phyloP scores from a whole-genome alignment of 2,329 filamentous ascomycete species.

The Curvularia sp. region DNA sequence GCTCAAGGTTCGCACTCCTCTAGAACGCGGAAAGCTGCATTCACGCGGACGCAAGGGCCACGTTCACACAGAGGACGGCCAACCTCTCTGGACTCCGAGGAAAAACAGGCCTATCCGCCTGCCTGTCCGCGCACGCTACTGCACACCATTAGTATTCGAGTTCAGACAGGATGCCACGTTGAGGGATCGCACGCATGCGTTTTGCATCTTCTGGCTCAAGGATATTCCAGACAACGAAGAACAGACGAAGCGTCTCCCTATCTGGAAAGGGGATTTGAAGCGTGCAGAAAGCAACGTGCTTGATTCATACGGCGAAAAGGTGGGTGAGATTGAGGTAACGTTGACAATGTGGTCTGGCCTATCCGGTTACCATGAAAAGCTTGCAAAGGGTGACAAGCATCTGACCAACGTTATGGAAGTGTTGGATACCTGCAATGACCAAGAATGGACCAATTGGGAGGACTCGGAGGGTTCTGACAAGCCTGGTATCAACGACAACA shows the following conservation, averaged over 20 bases:
- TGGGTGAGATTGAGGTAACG: conserved; percentile 66
- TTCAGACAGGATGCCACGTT: conserved; percentile 65
- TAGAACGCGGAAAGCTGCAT: conserved; percentile 67
- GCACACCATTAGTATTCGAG: conserved; percentile 62
- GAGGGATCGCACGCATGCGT: conserved; percentile 65
- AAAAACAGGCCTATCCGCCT: conserved; percentile 58
- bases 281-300: conserved; percentile 59
- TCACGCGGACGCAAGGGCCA: conserved; percentile 44
- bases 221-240: conserved; percentile 74
- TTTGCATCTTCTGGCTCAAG: conserved; percentile 72
- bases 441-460: conserved; percentile 55
- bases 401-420: conserved; percentile 69
- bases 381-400: conserved; percentile 63
- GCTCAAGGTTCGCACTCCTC: conserved; percentile 66
- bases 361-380: conserved; percentile 64
- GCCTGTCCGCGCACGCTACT: conserved; percentile 68
- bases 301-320: conserved; percentile 61
- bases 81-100: conserved; percentile 62
- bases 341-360: conserved; percentile 69
- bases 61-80: conserved; percentile 39
- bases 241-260: conserved; percentile 63
- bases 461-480: conserved; percentile 35
- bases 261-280: conserved; percentile 72
- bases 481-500: conserved; percentile 18
- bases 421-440: conserved; percentile 66